phyloP scores from a whole-genome alignment of 768 basidiomycete genomes.

The Leccinellum rugosiceps region DNA sequence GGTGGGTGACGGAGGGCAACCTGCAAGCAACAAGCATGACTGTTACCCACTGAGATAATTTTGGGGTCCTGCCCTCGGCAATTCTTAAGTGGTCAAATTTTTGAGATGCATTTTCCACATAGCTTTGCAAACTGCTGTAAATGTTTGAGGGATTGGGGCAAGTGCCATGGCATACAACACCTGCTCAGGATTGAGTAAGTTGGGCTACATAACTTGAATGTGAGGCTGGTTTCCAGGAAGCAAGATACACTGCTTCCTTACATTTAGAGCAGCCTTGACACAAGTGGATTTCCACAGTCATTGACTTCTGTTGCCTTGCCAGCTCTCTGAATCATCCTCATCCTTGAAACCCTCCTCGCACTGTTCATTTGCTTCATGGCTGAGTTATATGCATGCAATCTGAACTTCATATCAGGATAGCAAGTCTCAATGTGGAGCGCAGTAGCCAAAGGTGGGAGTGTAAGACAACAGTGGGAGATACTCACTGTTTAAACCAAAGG shows the following conservation, averaged over 20 bases:
- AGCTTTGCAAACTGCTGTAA: no score
- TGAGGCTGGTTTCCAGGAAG: constrained; percentile 7
- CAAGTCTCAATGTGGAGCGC: no score
- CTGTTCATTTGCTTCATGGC: constrained; percentile 44
- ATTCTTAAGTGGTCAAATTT: no score
- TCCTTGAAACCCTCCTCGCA: constrained; percentile 46
- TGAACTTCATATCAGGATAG: no score
- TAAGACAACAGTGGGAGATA: no score
- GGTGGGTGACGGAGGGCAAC: no score
- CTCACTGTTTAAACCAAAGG: no score
- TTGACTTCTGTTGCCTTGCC: constrained; percentile 75
- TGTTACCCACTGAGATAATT: no score
- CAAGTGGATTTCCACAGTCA: constrained; percentile 89
- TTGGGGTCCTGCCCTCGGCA: no score
- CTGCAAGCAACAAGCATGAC: no score
- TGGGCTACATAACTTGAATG: constrained; percentile 39
- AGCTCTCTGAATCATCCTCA: constrained; percentile 43
- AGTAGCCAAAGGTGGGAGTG: no score
- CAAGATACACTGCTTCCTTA: constrained; percentile 22
- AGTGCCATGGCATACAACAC: constrained; percentile 86
- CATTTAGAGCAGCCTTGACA: constrained; percentile 72
- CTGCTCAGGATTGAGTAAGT: constrained; percentile 71
- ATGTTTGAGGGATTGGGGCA: constrained; percentile 64
- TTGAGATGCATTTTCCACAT: no score
- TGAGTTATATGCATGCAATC: constrained; percentile 30